Evolutionary conservation across 2,329 filamentous ascomycete species (phyloP).

Genomic region (Blumeria graminis): DNA sequence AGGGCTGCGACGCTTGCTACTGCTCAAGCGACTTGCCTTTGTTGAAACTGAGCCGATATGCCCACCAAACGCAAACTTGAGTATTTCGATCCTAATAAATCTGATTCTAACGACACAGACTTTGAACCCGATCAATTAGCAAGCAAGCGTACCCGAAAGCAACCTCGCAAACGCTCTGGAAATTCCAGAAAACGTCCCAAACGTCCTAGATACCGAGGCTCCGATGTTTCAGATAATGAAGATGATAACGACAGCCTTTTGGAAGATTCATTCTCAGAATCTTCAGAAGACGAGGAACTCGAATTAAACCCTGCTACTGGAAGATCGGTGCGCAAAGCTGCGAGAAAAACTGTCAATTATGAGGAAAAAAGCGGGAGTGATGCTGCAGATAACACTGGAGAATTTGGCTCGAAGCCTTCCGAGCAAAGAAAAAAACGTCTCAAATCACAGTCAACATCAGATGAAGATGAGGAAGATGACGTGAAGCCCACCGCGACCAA

Average conservation of each 20-base stretch:
- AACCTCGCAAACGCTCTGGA: constrained; percentile 8
- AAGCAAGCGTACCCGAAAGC: constrained; percentile 17
- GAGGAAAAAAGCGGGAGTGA: constrained; percentile 21
- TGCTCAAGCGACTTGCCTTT: background rate
- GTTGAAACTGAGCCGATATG: constrained; percentile 8
- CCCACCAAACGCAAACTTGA: constrained; percentile 27
- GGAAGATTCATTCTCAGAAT: constrained; percentile 26
- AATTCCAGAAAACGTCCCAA: constrained; percentile 18
- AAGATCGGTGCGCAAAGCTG: constrained; percentile 23
- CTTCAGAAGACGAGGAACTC: constrained; percentile 18
- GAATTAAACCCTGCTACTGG: constrained; percentile 24
- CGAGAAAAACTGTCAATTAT: constrained; percentile 23
- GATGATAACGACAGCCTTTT: constrained; percentile 25
- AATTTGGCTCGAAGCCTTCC: constrained; percentile 7
- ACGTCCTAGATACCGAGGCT: constrained; percentile 26
- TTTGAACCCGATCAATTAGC: constrained; percentile 31
- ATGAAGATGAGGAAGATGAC: background rate
- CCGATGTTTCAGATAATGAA: constrained; percentile 37
- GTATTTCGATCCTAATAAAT: constrained; percentile 40
- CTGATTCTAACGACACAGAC: constrained; percentile 40
- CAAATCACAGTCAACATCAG: background rate
- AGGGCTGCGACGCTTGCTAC: background rate
- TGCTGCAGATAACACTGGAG: constrained; percentile 14
- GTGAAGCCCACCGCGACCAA: background rate
- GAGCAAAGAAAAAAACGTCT: background rate